Percentiles rank a stretch among this genome's conserved stretches.
Conservation (phyloP, 768 basidiomycete species). For the Zangia roseola region DNA sequence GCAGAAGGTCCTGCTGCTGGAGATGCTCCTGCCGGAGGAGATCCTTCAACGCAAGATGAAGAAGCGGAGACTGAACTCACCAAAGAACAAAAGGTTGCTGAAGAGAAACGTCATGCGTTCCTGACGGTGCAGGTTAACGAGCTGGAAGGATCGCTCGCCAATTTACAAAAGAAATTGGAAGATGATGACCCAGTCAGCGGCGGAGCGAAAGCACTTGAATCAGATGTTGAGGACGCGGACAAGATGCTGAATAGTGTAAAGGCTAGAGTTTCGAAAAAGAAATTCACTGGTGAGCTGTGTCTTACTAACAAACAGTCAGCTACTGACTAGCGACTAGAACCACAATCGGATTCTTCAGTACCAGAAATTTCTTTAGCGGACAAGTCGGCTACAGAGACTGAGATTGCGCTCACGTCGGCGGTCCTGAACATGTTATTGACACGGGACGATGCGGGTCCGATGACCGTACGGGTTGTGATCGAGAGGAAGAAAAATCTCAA, state of each 20-base stretch:
- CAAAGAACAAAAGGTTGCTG: conserved; percentile 16
- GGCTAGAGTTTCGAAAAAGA: conserved; percentile 18
- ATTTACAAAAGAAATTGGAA: conserved; percentile 6
- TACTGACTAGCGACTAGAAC: conserved; percentile 12
- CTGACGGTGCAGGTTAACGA: conserved; percentile 14
- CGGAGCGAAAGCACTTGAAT: conserved; percentile 5
- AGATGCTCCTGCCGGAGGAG: conserved; percentile 7
- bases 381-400: conserved; percentile 6
- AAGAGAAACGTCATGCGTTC: conserved; percentile 23
- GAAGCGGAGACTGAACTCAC: conserved; percentile 20
- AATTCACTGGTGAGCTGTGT: conserved; percentile 17
- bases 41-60: conserved; percentile 18
- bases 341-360: background rate
- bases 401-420: conserved; percentile 1
- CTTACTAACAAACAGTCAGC: background rate
- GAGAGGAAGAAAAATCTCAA: background rate
- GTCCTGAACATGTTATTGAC: conserved; percentile 9
- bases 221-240: conserved; percentile 18
- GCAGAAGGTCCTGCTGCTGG: conserved; percentile 4
- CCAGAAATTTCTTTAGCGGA: background rate
- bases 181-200: background rate
- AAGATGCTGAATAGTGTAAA: conserved; percentile 9
- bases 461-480: conserved; percentile 11
- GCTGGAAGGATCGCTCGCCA: conserved; percentile 7
- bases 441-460: conserved; percentile 17